Conservation (phyloP, 2,329 filamentous ascomycete genomes). For the Sporothrix luriei region DNA sequence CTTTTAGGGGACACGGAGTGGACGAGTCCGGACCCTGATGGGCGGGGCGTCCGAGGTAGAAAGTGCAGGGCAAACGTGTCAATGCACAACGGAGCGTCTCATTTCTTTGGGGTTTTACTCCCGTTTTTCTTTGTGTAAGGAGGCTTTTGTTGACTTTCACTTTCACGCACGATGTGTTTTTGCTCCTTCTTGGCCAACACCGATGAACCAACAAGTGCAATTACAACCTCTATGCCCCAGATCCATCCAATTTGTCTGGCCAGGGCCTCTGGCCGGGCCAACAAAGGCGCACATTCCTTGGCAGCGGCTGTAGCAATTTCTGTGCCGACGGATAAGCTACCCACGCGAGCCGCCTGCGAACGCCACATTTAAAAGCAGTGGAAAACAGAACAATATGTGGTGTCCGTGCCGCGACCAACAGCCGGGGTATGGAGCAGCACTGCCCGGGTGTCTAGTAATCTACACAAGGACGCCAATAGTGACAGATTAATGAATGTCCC, state of each 20-base stretch:
- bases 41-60: constrained; percentile 17
- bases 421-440: neutral
- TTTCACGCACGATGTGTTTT: no score
- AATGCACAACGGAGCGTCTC: neutral
- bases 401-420: neutral
- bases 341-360: neutral
- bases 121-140: no score
- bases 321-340: constrained; percentile 2
- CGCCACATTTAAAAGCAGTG: neutral
- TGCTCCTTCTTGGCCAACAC: no score
- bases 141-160: no score
- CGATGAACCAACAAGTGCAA: no score
- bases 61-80: neutral
- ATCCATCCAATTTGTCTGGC: no score
- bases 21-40: neutral
- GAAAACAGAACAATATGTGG: no score
- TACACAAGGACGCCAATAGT: neutral
- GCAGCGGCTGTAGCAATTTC: constrained; percentile 12
- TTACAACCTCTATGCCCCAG: no score
- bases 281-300: neutral
- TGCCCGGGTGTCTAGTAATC: no score
- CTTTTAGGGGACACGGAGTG: constrained; percentile 16
- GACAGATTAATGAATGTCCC: neutral
- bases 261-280: no score
- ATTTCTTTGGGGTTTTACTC: neutral